A percentile compares a stretch with the other conserved stretches of the same genome.
Evolutionary conservation across 1,139 yeast species (phyloP).

Genomic region (Saccharomyces uvarum): DNA sequence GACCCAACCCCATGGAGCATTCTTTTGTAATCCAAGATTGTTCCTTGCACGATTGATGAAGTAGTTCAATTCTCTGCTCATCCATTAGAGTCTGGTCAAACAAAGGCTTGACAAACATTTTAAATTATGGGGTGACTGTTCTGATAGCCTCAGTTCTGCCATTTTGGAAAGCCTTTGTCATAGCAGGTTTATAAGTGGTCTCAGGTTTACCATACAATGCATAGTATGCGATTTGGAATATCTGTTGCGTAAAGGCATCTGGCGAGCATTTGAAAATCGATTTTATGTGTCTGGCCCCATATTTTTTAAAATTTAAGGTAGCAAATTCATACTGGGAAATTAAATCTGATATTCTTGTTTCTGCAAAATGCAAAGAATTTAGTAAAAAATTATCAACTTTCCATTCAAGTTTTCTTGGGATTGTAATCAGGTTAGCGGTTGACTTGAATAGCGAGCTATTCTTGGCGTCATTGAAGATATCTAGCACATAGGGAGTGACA

Average conservation of each 20-base stretch:
- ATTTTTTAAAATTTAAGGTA: conserved; percentile 65
- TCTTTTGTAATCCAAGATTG: conserved; percentile 64
- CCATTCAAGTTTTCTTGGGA: conserved; percentile 89
- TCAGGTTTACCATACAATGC: conserved; percentile 89
- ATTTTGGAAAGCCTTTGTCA: conserved; percentile 81
- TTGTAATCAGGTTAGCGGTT: conserved; percentile 41
- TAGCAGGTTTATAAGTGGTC: conserved; percentile 92
- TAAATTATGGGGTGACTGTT: conserved; percentile 74
- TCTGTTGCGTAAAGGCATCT: conserved; percentile 92
- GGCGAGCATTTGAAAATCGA: conserved; percentile 77
- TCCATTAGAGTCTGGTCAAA: conserved; percentile 61
- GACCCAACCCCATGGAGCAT: conserved; percentile 73
- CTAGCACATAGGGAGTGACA: conserved; percentile 73
- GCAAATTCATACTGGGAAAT: conserved; percentile 86
- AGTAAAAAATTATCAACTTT: conserved; percentile 69
- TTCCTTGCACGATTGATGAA: conserved; percentile 60
- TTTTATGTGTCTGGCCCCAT: conserved; percentile 73
- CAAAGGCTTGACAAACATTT: conserved; percentile 74
- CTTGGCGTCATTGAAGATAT: conserved; percentile 35
- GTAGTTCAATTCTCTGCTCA: conserved; percentile 50
- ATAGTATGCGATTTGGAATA: conserved; percentile 87
- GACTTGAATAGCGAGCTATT: not conserved
- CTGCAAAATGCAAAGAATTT: conserved; percentile 80
- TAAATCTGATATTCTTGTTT: conserved; percentile 77
- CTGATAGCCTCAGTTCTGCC: conserved; percentile 92